Conservation (phyloP, 2,329 filamentous ascomycete species). For the Westerdykella ornata region DNA sequence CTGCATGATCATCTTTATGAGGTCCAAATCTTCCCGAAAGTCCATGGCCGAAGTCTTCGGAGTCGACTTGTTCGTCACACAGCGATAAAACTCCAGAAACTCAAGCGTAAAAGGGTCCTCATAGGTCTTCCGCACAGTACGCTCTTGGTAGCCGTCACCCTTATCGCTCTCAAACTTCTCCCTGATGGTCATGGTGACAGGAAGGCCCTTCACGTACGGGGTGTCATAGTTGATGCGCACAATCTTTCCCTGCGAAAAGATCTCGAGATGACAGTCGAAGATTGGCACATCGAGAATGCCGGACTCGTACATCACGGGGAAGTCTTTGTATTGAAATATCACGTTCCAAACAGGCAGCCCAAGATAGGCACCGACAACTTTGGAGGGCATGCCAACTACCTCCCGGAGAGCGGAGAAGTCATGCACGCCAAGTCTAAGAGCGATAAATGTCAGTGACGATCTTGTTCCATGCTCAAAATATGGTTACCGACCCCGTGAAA, state of each 20-base stretch:
- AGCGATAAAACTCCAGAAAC: conserved; percentile 33
- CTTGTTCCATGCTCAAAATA: not conserved
- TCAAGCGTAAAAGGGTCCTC: conserved; percentile 36
- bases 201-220: conserved; percentile 10
- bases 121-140: conserved; percentile 28
- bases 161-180: conserved; percentile 23
- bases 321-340: conserved; percentile 7
- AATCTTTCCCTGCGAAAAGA: conserved; percentile 6
- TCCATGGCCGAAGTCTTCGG: conserved; percentile 35
- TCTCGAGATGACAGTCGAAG: conserved; percentile 9
- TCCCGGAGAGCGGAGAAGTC: conserved; percentile 7
- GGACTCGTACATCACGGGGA: conserved; percentile 7
- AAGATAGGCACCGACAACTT: conserved; percentile 3
- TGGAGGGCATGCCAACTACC: conserved; percentile 6
- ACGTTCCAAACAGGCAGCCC: conserved; percentile 4
- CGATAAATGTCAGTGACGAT: not conserved
- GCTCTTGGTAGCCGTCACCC: conserved; percentile 14
- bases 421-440: conserved; percentile 3
- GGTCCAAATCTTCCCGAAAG: conserved; percentile 33
- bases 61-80: conserved; percentile 22
- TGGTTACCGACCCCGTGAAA: not conserved
- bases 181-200: conserved; percentile 23
- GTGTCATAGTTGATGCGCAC: conserved; percentile 7
- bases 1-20: conserved; percentile 2
- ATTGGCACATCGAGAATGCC: conserved; percentile 6